Base-by-base conservation (phyloP, 2,329 filamentous ascomycete genomes). In the Alternaria sp. region DNA sequence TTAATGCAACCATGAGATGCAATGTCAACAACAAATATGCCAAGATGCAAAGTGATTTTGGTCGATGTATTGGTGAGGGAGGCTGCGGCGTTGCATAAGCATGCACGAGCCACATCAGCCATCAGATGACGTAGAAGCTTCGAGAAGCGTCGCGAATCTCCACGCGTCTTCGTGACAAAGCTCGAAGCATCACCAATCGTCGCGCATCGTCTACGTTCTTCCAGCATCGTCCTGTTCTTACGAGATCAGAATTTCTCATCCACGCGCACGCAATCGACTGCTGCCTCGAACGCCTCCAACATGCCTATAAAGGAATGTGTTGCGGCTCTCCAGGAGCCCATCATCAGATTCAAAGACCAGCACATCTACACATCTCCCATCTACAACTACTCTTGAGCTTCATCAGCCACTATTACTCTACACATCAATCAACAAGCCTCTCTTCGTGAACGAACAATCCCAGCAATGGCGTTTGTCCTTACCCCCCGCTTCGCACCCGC, bases 391-490 rank as follows among this genome's bases (percentile, higher is more conserved):
- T 20, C 62, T 65, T 64, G 43, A 68, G 55, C 63, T 62, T 65
- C 64, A 62, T n/a, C 49, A 40, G 20, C 61, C 36, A 64, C 46
- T 51, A 59, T 8, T 11, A 69, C 55, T 56, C 18, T 54, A 4
- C 53, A 49, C 40, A 63, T 53, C 30, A 12, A 58, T 20, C 45
- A 48, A 44, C 38, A 45, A 59, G n/a, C 7, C 25, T 45, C 20
- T 38, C 12, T 51, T 48, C 57, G 20, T 20, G 34, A 50, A 59
- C 51, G 40, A 56, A 62, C 44, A 16, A 48, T 10, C 27, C 12
- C 49, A 65, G 50, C 60, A 72, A 78, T 78, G 75, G 75, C 75
- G 18, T 77, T 74, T 57, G 62, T 78, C 60, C 66, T 78, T 28
- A 74, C 71, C 16, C 75, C 75, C 10, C 71, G 68, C 12, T 73